Percentiles rank a stretch among this genome's conserved stretches.
Evolutionary conservation across 139 green algal species (phyloP).

Genomic region (Chlamydomonas incerta): DNA sequence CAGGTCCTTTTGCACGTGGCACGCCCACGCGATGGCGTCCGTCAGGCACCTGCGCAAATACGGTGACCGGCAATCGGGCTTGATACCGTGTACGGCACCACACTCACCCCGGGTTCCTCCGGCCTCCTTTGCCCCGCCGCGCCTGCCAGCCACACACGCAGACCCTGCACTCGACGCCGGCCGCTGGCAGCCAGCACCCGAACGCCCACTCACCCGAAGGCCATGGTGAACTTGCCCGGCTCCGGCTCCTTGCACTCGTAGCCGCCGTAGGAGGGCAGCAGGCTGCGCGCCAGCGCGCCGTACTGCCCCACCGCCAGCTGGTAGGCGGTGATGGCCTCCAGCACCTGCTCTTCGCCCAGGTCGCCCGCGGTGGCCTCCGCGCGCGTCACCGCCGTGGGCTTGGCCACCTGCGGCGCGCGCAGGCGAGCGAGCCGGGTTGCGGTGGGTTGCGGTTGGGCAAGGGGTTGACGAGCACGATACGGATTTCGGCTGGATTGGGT

Average conservation of each 20-base stretch:
- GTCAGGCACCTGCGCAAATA: conserved; percentile 32
- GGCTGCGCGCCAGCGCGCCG: conserved; percentile 57
- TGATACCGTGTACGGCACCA: no score
- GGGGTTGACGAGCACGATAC: no score
- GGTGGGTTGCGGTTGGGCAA: no score
- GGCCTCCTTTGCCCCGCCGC: no score
- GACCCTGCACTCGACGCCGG: no score
- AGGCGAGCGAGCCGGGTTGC: no score
- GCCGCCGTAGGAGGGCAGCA: conserved; percentile 74
- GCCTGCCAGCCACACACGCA: background rate
- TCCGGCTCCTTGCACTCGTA: conserved; percentile 93
- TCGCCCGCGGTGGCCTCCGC: conserved; percentile 53
- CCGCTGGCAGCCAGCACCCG: no score
- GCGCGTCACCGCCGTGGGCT: conserved; percentile 65
- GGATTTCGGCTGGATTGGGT: no score
- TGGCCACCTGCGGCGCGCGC: conserved; percentile 69
- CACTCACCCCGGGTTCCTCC: no score
- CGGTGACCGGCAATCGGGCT: no score
- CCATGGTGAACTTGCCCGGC: conserved; percentile 81
- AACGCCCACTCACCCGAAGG: conserved; percentile 69
- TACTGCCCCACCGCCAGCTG: conserved; percentile 65
- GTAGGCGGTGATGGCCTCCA: conserved; percentile 69
- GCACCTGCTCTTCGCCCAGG: conserved; percentile 63
- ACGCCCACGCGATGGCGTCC: conserved; percentile 65
- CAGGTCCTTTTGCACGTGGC: conserved; percentile 77